A percentile compares a stretch with the other conserved stretches of the same genome.
phyloP scores from a whole-genome alignment of 768 basidiomycete species.

The Cystoderma amianthinum region DNA sequence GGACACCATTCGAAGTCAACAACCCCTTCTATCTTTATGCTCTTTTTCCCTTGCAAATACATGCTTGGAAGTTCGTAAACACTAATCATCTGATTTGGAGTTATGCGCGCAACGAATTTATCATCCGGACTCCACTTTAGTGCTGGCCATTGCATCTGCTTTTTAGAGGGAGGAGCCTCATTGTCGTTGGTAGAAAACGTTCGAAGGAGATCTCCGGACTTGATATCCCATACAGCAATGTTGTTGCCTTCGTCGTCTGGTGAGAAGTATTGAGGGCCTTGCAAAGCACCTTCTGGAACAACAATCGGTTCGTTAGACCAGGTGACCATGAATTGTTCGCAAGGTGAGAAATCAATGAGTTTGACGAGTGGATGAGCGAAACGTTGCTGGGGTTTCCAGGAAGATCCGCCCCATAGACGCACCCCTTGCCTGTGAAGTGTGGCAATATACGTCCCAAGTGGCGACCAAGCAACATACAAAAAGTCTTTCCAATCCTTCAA shows the following conservation, averaged over 20 bases:
- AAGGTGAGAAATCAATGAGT: constrained; percentile 94
- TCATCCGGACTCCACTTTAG: constrained; percentile 98
- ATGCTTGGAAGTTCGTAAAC: constrained; percentile 94
- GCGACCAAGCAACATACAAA: constrained; percentile 95
- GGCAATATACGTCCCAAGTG: constrained; percentile 89
- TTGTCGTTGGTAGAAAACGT: constrained; percentile 75
- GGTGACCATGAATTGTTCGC: constrained; percentile 93
- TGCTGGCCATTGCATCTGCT: constrained; percentile 90
- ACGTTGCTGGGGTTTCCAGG: constrained; percentile 82
- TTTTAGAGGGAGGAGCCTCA: constrained; percentile 54
- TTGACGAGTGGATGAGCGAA: constrained; percentile 96
- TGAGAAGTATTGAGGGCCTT: constrained; percentile 82
- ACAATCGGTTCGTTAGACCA: constrained; percentile 95
- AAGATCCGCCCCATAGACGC: constrained; percentile 89
- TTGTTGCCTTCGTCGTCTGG: constrained; percentile 96
- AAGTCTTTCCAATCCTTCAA: constrained; percentile 88
- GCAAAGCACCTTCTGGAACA: constrained; percentile 72
- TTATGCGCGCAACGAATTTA: constrained; percentile 85
- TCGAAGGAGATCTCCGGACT: constrained; percentile 84
- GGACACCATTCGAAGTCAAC: constrained; percentile 99
- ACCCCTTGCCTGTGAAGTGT: constrained; percentile 95
- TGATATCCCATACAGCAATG: constrained; percentile 98
- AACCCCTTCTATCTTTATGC: constrained; percentile 94
- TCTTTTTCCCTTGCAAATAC: constrained; percentile 93
- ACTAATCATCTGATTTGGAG: constrained; percentile 89